A percentile compares a stretch with the other conserved stretches of the same genome.
These are phyloP conservation scores for Mrakia blollopis DNA, from an alignment of 768 basidiomycete genomes.

Conservation along the genomic window DNA sequence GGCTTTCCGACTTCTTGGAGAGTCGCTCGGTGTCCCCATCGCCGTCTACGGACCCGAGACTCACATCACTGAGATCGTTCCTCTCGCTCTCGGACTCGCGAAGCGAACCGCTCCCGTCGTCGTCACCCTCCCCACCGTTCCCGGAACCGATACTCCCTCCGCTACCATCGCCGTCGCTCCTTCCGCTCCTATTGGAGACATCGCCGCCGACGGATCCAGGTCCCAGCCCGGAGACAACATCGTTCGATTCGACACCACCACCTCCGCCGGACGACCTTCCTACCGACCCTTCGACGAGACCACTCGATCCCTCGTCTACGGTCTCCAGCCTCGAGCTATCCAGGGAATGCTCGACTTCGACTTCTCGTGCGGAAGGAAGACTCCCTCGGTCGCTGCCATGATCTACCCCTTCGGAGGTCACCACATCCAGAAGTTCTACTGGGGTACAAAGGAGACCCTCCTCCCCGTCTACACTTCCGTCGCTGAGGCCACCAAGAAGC, in stretches of 20 bases:
- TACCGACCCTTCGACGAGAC: constrained; percentile 87
- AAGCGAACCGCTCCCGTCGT: constrained; percentile 42
- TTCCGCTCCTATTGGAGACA: constrained; percentile 26
- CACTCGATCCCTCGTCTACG: constrained; percentile 97
- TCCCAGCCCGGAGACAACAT: constrained; percentile 83
- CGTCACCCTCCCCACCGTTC: constrained; percentile 49
- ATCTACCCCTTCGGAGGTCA: constrained; percentile 99
- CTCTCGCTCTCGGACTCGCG: constrained; percentile 83
- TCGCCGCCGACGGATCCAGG: constrained; percentile 59
- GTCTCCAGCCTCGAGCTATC: constrained; percentile 97
- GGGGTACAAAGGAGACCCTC: constrained; percentile 98
- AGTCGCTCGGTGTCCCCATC: constrained; percentile 95
- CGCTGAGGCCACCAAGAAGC: constrained; percentile 86
- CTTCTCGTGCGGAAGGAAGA: constrained; percentile 87
- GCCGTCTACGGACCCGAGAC: constrained; percentile 92
- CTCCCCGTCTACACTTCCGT: constrained; percentile 93
- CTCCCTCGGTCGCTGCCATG: constrained; percentile 96
- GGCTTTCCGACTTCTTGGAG: constrained; percentile 93
- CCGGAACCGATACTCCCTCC: constrained; percentile 53
- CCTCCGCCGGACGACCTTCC: constrained; percentile 55
- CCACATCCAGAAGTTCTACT: constrained; percentile 99
- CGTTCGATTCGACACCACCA: constrained; percentile 66
- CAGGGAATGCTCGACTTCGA: constrained; percentile 99
- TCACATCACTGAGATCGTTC: constrained; percentile 97
- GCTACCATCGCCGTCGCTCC: constrained; percentile 41